Evolutionary conservation across 768 basidiomycete species (phyloP), one percentile per base, ranked within the genome.

Genomic region (Serendipita sp.): DNA sequence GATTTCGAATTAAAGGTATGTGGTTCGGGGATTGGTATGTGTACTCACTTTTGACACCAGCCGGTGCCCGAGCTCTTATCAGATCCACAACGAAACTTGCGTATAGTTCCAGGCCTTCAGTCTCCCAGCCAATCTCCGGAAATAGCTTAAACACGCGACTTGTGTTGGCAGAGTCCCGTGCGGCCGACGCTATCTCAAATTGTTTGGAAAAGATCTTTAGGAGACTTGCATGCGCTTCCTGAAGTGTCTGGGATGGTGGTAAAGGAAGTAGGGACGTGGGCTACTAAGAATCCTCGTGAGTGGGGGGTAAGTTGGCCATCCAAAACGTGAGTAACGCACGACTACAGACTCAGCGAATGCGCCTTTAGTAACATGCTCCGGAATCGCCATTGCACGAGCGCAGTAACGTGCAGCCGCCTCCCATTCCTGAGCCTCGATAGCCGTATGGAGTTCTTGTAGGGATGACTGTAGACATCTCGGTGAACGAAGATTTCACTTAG

Each of bases 121-220:
- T 75, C 72, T 98, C 93, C 81, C 91, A 96, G 3, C 91, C 92
- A 61, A 99, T 93, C 2, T 85, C 84, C 3, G 96, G 96, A 72
- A 98, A 99, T 2, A 99, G 77, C 72, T 97, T 93, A 79, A 99
- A 99, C 74, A 89, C 98, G 13, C 96, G 84, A 67, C 85, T 93
- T 1, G 89, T 93, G 0, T 85, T 84, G 14, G 84, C 84, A 26
- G 92, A 86, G 73, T 97, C 91, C 28, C 89, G 81, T 14, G 82
- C 79, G 22, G 76, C 78, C 3, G 91, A 90, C 0, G 95, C 96
- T 62, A 83, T 77, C 44, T 84, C 81, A 70, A 99, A 99, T 60
- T 86, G 81, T n/a, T 75, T 75, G 33, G 78, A 79, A 73, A 98
- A 98, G 38, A 88, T 81, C 11, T 78, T 73, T 11, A 98, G 78